Conservation (phyloP, 2,329 filamentous ascomycete genomes). For the Fusarium sp. region DNA sequence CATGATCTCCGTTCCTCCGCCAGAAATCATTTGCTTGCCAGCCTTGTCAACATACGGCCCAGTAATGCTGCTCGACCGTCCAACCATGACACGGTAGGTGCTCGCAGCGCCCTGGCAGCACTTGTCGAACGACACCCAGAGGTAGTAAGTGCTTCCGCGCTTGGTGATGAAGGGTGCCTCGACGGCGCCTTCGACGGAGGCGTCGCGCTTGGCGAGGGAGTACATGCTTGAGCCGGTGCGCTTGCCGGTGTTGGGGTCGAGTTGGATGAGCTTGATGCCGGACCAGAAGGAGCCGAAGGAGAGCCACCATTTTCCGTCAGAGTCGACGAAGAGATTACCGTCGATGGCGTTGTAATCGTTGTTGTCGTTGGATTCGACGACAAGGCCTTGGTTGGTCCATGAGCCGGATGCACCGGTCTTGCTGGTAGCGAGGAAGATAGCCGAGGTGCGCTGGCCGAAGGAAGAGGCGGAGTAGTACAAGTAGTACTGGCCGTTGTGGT, state of each 20-base stretch:
- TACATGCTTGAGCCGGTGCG: constrained; percentile 31
- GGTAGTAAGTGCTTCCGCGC: constrained; percentile 45
- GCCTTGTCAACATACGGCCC: constrained; percentile 43
- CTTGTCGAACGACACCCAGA: constrained; percentile 47
- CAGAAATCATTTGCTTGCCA: constrained; percentile 41
- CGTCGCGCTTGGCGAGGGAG: constrained; percentile 39
- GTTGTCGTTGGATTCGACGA: constrained; percentile 37
- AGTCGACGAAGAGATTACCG: constrained; percentile 43
- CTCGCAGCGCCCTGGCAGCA: constrained; percentile 45
- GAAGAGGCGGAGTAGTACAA: constrained; percentile 48
- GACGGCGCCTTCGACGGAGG: constrained; percentile 33
- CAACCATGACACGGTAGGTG: constrained; percentile 48
- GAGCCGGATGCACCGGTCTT: constrained; percentile 43
- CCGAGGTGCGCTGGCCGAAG: constrained; percentile 42
- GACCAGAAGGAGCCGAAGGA: constrained; percentile 47
- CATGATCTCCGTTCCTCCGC: constrained; percentile 45
- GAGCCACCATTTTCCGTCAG: constrained; percentile 44
- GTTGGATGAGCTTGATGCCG: constrained; percentile 44
- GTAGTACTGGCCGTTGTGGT: constrained; percentile 45
- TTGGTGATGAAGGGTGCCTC: constrained; percentile 46
- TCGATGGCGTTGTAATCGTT: constrained; percentile 46
- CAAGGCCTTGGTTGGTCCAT: constrained; percentile 44
- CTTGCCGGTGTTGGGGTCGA: constrained; percentile 42
- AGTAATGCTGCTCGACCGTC: constrained; percentile 42
- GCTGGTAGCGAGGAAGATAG: constrained; percentile 47